A percentile compares a stretch with the other conserved stretches of the same genome.
Evolutionary conservation across 1,139 yeast species (phyloP).

Genomic region (Ogataea hybrid): DNA sequence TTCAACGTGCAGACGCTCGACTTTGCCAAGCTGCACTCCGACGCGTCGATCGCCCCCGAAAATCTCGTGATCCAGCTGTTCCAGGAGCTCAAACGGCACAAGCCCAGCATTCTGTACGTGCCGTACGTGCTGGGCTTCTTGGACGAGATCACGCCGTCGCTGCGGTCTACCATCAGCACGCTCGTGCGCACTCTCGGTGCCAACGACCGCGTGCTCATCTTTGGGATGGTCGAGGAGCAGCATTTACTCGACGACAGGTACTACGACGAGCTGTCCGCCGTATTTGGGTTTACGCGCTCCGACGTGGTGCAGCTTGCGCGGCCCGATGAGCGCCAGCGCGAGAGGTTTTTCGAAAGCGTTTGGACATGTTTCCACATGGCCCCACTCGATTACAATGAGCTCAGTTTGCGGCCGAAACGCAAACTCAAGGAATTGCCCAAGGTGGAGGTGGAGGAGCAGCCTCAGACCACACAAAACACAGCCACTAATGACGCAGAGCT

Average conservation of each 20-base stretch:
- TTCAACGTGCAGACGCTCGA: slow-evolving; percentile 87
- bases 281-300: slow-evolving; percentile 27
- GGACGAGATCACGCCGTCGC: slow-evolving; percentile 62
- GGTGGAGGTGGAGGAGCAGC: slow-evolving; percentile 8
- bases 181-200: slow-evolving; percentile 67
- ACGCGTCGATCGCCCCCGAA: slow-evolving; percentile 80
- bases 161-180: slow-evolving; percentile 69
- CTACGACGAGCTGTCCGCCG: slow-evolving; percentile 19
- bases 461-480: slow-evolving; percentile 1
- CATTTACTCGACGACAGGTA: slow-evolving; percentile 34
- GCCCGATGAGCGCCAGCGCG: slow-evolving; percentile 45
- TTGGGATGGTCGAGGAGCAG: slow-evolving; percentile 65
- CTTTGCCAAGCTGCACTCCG: slow-evolving; percentile 74
- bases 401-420: slow-evolving; percentile 49
- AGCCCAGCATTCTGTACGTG: slow-evolving; percentile 81
- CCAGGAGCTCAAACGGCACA: slow-evolving; percentile 85
- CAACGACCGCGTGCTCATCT: slow-evolving; percentile 70
- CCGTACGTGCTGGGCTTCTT: slow-evolving; percentile 85
- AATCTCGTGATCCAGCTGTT: slow-evolving; percentile 82
- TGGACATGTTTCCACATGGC: slow-evolving; percentile 57
- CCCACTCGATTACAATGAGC: slow-evolving; percentile 63
- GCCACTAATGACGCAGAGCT: slow-evolving; percentile 48
- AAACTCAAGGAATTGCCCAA: slow-evolving; percentile 35
- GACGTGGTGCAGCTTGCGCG: slow-evolving; percentile 47
- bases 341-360: slow-evolving; percentile 54